Evolutionary conservation across 768 basidiomycete species (phyloP), one percentile per base, ranked within the genome.

Genomic region (Mycena polygramma): DNA sequence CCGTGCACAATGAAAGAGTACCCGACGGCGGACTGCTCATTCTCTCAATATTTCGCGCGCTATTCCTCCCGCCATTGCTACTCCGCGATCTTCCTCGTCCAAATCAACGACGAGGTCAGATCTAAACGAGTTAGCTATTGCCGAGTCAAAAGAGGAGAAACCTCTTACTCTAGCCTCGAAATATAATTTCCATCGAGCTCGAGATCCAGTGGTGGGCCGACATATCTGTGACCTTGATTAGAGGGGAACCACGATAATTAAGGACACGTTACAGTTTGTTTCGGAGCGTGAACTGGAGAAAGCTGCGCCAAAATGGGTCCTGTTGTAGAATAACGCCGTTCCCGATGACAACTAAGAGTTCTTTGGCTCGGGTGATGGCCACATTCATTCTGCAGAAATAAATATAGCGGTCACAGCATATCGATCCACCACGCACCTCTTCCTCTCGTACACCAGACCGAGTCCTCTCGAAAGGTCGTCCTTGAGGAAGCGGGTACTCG

Each of bases 331-430:
- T 76, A 0, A 69, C 69, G 17, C 80, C 84, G 70, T 86, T 87
- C 11, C 87, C 87, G 57, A 87, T 79, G 20, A 88, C 82, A 8
- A 88, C 79, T 22, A 88, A 70, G n/a, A 88, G 80, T 68, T 87
- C 85, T 69, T 83, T 87, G 4, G 87, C 87, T n/a, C 87, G 85
- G 2, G 87, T 87, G 36, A 88, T 86, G 13, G 85, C 84, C 10
- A 87, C 87, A 65, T 88, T 88, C 86, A 88, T 86, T 68, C 87
- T 88, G 36, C 30, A 57, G 14, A 67, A 51, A 53, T n/a, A 39
- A 13, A 15, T 51, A 60, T 7, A 66, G 4, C 24, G 20, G 35
- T 46, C 17, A 13, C 7, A 37, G 2, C 19, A 54, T 22, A 64
- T 45, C 2, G 13, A 43, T 13, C 20, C 30, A 15, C n/a, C 17